Percentiles rank a stretch among this genome's conserved stretches.
Conservation (phyloP, 345 rosid genomes). For the Populus ilicifolia region DNA sequence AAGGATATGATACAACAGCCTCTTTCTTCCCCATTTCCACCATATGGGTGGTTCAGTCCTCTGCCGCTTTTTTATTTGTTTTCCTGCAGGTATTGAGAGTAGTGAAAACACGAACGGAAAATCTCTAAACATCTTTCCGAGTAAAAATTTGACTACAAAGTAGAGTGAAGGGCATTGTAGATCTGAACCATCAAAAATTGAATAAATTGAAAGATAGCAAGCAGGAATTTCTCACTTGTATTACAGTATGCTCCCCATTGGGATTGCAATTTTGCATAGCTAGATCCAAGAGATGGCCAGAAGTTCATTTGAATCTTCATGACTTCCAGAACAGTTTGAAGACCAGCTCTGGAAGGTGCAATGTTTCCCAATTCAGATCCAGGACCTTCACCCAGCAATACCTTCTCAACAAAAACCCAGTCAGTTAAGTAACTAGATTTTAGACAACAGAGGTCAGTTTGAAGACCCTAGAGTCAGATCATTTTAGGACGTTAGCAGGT, state of each 20-base stretch:
- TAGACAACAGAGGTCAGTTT: too few species aligned
- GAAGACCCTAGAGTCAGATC: too few species aligned
- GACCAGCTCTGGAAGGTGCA: slow-evolving; percentile 63
- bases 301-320: slow-evolving; percentile 68
- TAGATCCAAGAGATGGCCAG: slow-evolving; percentile 60
- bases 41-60: slow-evolving; percentile 44
- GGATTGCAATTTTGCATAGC: slow-evolving; percentile 47
- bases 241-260: slow-evolving; percentile 43
- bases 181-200: not conserved
- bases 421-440: slow-evolving; percentile 7
- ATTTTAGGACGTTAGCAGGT: not conserved
- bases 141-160: not conserved
- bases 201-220: not conserved
- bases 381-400: slow-evolving; percentile 66
- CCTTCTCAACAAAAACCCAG: slow-evolving; percentile 35
- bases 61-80: slow-evolving; percentile 45
- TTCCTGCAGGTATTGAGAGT: slow-evolving; percentile 35
- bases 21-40: slow-evolving; percentile 82
- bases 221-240: slow-evolving; percentile 49
- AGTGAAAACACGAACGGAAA: too few species aligned
- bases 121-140: not conserved
- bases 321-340: slow-evolving; percentile 73
- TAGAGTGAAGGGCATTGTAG: not conserved
- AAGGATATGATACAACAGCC: slow-evolving; percentile 50
- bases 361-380: slow-evolving; percentile 32